phyloP scores from a whole-genome alignment of 2,329 filamentous ascomycete species.

The Ascosphaera acerosa region DNA sequence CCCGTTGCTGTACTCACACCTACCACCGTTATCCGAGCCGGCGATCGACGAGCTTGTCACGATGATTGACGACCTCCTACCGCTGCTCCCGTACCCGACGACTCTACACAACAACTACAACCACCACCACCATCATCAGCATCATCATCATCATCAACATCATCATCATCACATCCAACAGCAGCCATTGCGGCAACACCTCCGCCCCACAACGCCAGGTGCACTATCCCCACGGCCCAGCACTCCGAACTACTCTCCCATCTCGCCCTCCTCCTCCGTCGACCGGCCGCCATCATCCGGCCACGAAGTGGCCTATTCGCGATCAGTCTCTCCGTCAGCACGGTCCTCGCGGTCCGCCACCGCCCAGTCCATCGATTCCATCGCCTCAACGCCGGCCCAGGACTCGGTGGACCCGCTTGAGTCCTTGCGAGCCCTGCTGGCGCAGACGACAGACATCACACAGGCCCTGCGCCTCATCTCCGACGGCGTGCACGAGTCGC shows the following conservation, averaged over 20 bases:
- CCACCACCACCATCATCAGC: slow-evolving; percentile 7
- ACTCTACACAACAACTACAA: slow-evolving; percentile 9
- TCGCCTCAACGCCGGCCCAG: slow-evolving; percentile 3
- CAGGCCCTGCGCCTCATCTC: slow-evolving; percentile 65
- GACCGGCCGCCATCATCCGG: neutral
- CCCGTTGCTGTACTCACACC: slow-evolving; percentile 31
- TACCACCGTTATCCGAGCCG: slow-evolving; percentile 26
- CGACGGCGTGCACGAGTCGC: slow-evolving; percentile 82
- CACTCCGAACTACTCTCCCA: neutral
- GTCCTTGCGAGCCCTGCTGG: slow-evolving; percentile 42
- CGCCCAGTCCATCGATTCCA: slow-evolving; percentile 8
- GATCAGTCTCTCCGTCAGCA: slow-evolving; percentile 9
- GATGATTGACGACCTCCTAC: slow-evolving; percentile 27
- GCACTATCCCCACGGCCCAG: too few relatives aligned
- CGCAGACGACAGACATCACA: slow-evolving; percentile 45
- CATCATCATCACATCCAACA: too few relatives aligned
- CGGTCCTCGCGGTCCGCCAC: too few relatives aligned
- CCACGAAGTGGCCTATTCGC: neutral
- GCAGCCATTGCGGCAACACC: too few relatives aligned
- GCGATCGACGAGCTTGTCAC: slow-evolving; percentile 32
- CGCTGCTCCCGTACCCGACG: slow-evolving; percentile 25
- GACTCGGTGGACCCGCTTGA: slow-evolving; percentile 25
- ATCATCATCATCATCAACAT: too few relatives aligned
- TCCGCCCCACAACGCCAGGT: too few relatives aligned
- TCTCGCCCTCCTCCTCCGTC: neutral